Percentiles rank a stretch among this genome's conserved stretches.
Conservation (phyloP, 1,284 basidiomycete genomes). For the Apiotrichum akiyoshidainum region DNA sequence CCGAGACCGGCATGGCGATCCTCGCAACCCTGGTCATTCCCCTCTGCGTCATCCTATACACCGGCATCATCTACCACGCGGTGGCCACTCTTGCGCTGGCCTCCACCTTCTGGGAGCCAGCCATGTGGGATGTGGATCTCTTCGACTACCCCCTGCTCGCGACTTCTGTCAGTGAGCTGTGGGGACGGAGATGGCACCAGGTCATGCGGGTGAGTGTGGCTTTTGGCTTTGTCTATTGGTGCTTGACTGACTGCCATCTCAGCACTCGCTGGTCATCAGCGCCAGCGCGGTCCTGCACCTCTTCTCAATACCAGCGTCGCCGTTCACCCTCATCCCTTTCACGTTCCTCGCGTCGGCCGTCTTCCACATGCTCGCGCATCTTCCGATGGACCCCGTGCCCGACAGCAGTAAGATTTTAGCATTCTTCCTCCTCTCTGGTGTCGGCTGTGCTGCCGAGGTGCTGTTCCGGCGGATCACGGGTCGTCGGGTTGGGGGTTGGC, state of each 20-base stretch:
- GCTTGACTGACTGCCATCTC: not conserved
- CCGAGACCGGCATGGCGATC: slow-evolving; percentile 14
- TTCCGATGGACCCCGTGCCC: slow-evolving; percentile 37
- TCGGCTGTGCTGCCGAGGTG: slow-evolving; percentile 37
- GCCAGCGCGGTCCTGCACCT: slow-evolving; percentile 26
- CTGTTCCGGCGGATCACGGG: slow-evolving; percentile 37
- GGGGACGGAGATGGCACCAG: slow-evolving; percentile 48
- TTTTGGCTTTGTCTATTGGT: not conserved
- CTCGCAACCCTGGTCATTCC: slow-evolving; percentile 24
- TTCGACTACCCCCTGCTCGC: slow-evolving; percentile 34
- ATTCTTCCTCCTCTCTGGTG: slow-evolving; percentile 37
- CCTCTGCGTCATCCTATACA: slow-evolving; percentile 22
- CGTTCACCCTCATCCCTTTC: slow-evolving; percentile 26
- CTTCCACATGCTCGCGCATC: slow-evolving; percentile 39
- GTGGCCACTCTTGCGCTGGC: slow-evolving; percentile 24
- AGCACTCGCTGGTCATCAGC: slow-evolving; percentile 40
- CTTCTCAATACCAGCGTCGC: slow-evolving; percentile 21
- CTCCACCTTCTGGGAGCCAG: slow-evolving; percentile 26
- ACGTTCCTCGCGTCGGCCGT: slow-evolving; percentile 37
- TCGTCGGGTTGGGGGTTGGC: slow-evolving; percentile 30
- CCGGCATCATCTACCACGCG: slow-evolving; percentile 34
- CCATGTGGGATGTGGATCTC: slow-evolving; percentile 39
- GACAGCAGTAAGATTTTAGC: slow-evolving; percentile 22
- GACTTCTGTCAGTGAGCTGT: slow-evolving; percentile 42
- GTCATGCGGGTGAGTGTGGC: not conserved